phyloP scores from a whole-genome alignment of 345 rosid species.

The Citrus mangshanensis region DNA sequence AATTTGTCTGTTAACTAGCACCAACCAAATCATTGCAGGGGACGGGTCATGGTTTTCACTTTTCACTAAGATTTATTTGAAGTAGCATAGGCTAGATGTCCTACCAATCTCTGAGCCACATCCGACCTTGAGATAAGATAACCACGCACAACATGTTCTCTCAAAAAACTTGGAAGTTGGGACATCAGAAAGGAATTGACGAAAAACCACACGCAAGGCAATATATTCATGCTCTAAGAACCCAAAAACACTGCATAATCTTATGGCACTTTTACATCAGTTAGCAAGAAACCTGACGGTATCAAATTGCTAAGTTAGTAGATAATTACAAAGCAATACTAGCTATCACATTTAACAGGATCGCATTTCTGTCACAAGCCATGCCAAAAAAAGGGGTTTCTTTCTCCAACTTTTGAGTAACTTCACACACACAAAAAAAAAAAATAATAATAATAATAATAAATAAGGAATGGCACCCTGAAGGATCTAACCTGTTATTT shows the following conservation, averaged over 20 bases:
- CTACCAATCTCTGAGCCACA: not conserved
- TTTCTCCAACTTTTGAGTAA: not conserved
- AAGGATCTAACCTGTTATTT: slow-evolving; percentile 11
- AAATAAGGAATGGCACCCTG: slow-evolving; percentile 3
- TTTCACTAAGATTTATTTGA: not conserved
- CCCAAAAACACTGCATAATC: not conserved
- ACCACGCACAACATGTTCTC: not conserved
- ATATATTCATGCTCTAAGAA: not conserved
- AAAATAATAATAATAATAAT: too few species aligned
- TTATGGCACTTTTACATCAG: not conserved
- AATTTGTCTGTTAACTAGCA: not conserved
- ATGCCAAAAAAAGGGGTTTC: not conserved
- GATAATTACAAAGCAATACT: slow-evolving; percentile 13
- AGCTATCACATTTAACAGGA: not conserved
- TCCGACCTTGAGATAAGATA: not conserved
- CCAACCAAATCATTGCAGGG: not conserved
- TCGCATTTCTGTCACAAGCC: not conserved
- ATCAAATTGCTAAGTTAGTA: not conserved
- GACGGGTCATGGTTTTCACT: not conserved
- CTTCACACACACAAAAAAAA: not conserved
- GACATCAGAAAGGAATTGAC: not conserved
- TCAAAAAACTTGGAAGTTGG: not conserved
- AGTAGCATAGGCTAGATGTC: not conserved
- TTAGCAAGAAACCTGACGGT: not conserved
- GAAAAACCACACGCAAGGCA: not conserved